A percentile compares a stretch with the other conserved stretches of the same genome.
phyloP scores from a whole-genome alignment of 257 asterid genomes.

The Salvia miltiorrhiza region DNA sequence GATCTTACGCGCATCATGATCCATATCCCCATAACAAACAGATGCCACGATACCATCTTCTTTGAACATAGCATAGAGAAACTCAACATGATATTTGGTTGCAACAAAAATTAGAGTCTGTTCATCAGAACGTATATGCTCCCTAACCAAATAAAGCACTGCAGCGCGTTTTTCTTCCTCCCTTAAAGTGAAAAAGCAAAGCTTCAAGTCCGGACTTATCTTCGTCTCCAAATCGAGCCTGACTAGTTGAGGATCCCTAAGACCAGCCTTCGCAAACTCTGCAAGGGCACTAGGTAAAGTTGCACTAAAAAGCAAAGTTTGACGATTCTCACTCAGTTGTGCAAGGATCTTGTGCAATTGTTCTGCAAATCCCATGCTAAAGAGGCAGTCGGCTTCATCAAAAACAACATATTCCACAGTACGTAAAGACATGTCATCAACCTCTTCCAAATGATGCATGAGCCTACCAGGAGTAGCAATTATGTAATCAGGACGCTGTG shows the following conservation, averaged over 20 bases:
- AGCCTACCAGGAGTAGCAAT: constrained; percentile 97
- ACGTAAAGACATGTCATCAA: constrained; percentile 91
- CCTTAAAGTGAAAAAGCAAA: constrained; percentile 74
- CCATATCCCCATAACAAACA: constrained; percentile 97
- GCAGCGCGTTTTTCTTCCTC: constrained; percentile 89
- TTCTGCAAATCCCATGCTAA: constrained; percentile 93
- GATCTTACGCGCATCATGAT: constrained; percentile 89
- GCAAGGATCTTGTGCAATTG: constrained; percentile 74
- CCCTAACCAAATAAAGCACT: constrained; percentile 74
- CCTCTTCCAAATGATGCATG: constrained; percentile 89
- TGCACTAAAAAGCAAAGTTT: constrained; percentile 91
- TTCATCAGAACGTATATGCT: constrained; percentile 61
- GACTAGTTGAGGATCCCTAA: constrained; percentile 89
- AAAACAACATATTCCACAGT: constrained; percentile 89
- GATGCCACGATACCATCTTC: constrained; percentile 91
- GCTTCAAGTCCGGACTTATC: constrained; percentile 86
- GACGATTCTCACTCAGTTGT: constrained; percentile 80
- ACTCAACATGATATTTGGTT: constrained; percentile 93
- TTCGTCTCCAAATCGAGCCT: constrained; percentile 92
- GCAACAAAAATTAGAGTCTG: constrained; percentile 85
- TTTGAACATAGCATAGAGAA: constrained; percentile 51
- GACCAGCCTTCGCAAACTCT: constrained; percentile 96
- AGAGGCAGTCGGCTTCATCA: constrained; percentile 96
- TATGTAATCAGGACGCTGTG: constrained; percentile 85
- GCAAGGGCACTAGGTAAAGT: constrained; percentile 95